Percentiles rank a stretch among this genome's conserved stretches.
Evolutionary conservation across 1,139 yeast species (phyloP).

Genomic region (Yamadazyma kanchanaburiensis): DNA sequence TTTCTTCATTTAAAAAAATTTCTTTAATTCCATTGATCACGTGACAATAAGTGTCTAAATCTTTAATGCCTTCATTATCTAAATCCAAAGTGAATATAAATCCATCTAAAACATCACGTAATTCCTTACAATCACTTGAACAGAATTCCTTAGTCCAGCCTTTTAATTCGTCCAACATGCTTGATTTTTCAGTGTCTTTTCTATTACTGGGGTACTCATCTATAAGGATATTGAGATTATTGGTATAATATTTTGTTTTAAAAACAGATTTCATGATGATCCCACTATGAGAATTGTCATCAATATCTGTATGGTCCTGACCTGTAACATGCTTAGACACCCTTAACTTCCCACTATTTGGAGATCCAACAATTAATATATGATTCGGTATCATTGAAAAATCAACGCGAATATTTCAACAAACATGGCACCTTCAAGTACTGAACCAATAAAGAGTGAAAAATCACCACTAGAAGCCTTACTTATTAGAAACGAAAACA

Average conservation of each 20-base stretch:
- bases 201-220: constrained; percentile 26
- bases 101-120: constrained; percentile 39
- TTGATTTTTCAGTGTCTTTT: constrained; percentile 6
- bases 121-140: constrained; percentile 29
- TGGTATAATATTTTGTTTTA: constrained; percentile 30
- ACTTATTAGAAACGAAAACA: constrained; percentile 43
- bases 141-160: constrained; percentile 31
- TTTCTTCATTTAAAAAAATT: constrained; percentile 4
- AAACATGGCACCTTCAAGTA: constrained; percentile 9
- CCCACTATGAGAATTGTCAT: constrained; percentile 36
- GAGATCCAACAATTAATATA: constrained; percentile 37
- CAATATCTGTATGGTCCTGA: constrained; percentile 5
- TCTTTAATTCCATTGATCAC: neutral
- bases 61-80: constrained; percentile 14
- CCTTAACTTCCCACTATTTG: constrained; percentile 34
- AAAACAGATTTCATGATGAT: constrained; percentile 26
- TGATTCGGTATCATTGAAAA: constrained; percentile 28
- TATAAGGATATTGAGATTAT: constrained; percentile 28
- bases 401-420: constrained; percentile 4
- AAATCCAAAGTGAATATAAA: constrained; percentile 31
- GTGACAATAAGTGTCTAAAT: constrained; percentile 3
- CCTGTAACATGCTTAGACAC: constrained; percentile 19
- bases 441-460: constrained; percentile 12
- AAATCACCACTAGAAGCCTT: constrained; percentile 39
- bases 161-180: constrained; percentile 12